phyloP scores from a whole-genome alignment of 768 basidiomycete species.

The Amanita molliuscula region DNA sequence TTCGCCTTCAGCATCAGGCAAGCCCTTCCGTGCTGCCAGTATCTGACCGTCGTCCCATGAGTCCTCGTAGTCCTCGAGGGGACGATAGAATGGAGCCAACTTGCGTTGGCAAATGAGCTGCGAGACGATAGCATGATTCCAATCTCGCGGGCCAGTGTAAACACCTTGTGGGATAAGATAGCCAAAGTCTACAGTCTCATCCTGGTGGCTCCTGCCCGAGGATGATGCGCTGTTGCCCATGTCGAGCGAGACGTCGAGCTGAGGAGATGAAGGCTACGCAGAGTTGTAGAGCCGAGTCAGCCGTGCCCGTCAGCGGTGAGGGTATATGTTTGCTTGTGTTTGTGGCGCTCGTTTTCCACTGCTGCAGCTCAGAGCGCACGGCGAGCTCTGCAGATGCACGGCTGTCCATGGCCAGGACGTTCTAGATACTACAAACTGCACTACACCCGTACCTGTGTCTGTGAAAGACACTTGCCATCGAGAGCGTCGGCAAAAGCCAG shows the following conservation, averaged over 20 bases:
- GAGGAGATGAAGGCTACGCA: neutral
- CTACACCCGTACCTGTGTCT: neutral
- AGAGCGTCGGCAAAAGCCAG: neutral
- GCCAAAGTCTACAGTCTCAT: constrained; percentile 81
- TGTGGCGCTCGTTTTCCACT: neutral
- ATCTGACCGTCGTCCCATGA: constrained; percentile 87
- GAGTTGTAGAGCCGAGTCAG: constrained; percentile 2
- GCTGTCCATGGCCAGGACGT: too few species aligned
- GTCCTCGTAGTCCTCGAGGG: constrained; percentile 87
- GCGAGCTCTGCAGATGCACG: too few species aligned
- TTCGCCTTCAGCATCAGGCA: constrained; percentile 41
- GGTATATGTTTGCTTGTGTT: constrained; percentile 5
- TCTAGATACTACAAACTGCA: neutral
- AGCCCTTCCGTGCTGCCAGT: constrained; percentile 67
- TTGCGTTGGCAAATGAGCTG: constrained; percentile 81
- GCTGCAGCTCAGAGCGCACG: neutral
- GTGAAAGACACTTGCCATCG: neutral
- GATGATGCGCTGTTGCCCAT: constrained; percentile 85
- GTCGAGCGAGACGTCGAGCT: constrained; percentile 3
- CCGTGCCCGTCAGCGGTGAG: neutral
- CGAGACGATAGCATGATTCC: constrained; percentile 81
- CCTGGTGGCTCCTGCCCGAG: constrained; percentile 63
- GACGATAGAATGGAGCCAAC: constrained; percentile 93
- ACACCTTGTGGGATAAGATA: constrained; percentile 74
- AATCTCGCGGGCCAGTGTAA: constrained; percentile 78